Conservation (phyloP, 441 rosid species). For the Populus trichocarpa region DNA sequence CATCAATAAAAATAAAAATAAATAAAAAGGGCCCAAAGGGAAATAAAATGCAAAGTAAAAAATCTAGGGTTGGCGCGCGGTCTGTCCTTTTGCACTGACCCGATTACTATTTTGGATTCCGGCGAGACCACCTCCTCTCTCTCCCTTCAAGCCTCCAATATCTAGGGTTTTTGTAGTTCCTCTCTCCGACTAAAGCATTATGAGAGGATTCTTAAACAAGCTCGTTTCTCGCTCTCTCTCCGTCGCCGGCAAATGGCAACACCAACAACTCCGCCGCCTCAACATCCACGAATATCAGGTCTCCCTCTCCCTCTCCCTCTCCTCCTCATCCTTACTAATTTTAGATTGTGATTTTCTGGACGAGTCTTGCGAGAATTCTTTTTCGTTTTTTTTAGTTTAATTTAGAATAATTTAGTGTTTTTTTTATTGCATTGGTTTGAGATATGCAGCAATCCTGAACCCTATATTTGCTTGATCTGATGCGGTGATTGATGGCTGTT, state of each 20-base stretch:
- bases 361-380: not conserved
- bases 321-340: not conserved
- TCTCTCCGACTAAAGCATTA: conserved; percentile 21
- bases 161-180: conserved; percentile 2
- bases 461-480: conserved; percentile 3
- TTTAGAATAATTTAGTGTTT: not conserved
- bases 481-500: conserved; percentile 10
- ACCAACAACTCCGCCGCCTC: conserved; percentile 94
- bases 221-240: conserved; percentile 77
- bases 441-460: not conserved
- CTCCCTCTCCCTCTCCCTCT: conserved; percentile 12
- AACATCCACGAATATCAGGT: conserved; percentile 99
- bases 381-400: not conserved
- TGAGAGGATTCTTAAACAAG: conserved; percentile 77
- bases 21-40: too few relatives aligned
- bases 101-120: conserved; percentile 16
- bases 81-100: conserved; percentile 2
- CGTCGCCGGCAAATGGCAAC: conserved; percentile 81
- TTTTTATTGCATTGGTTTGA: not conserved
- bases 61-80: conserved; percentile 9
- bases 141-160: conserved; percentile 10
- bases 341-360: not conserved
- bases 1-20: too few relatives aligned
- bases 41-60: too few relatives aligned
- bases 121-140: conserved; percentile 1